Conservation (phyloP, 371 early-diverging fungal species). For the Lichtheimia ornata region DNA sequence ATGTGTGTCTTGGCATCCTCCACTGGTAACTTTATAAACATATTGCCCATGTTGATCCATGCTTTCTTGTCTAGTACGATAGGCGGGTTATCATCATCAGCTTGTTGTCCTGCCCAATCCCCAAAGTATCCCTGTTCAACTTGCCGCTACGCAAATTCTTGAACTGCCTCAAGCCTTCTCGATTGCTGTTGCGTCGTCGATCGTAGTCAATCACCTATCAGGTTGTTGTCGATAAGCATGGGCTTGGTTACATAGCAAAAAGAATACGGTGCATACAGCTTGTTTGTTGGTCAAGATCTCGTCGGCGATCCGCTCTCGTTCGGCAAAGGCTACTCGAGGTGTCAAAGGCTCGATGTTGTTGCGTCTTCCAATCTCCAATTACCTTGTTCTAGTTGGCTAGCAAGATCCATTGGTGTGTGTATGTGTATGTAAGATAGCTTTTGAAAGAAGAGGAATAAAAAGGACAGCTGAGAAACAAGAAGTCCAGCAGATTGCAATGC, state of each 20-base stretch:
- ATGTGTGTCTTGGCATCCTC: conserved; percentile 38
- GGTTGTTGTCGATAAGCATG: not conserved
- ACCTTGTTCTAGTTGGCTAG: conserved; percentile 1
- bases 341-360: not conserved
- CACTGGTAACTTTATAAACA: conserved; percentile 61
- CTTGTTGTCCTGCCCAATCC: too few relatives aligned
- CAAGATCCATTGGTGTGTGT: conserved; percentile 1
- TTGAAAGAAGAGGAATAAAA: too few relatives aligned
- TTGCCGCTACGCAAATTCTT: conserved; percentile 26
- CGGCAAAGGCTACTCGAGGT: conserved; percentile 42
- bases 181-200: conserved; percentile 57
- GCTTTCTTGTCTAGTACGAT: conserved; percentile 53
- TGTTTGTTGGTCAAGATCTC: conserved; percentile 63
- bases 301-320: conserved; percentile 61
- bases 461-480: too few relatives aligned
- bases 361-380: not conserved
- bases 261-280: conserved; percentile 33
- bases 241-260: not conserved
- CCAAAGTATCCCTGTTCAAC: conserved; percentile 7
- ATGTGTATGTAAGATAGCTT: too few relatives aligned
- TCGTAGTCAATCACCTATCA: conserved; percentile 64
- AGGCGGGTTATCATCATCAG: too few relatives aligned
- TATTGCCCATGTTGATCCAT: conserved; percentile 68
- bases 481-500: too few relatives aligned
- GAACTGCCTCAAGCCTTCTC: conserved; percentile 58